phyloP scores from a whole-genome alignment of 306 rosid genomes.

The Prinsepia uniflora region DNA sequence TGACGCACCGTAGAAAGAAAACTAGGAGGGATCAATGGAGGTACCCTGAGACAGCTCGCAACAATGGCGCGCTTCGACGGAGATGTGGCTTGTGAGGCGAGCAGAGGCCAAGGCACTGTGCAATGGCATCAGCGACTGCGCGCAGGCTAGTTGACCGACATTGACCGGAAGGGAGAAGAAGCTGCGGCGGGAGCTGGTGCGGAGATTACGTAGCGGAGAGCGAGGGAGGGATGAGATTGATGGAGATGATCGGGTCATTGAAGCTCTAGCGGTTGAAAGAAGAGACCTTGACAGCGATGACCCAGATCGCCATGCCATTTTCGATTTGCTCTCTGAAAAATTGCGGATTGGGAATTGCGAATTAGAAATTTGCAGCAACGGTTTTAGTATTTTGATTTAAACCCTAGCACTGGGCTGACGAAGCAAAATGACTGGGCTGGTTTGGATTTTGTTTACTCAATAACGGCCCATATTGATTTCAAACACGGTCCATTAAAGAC shows the following conservation, averaged over 20 bases:
- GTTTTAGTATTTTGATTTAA: not conserved
- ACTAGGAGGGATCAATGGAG: slow-evolving; percentile 21
- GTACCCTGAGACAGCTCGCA: slow-evolving; percentile 68
- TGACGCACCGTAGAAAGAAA: slow-evolving; percentile 8
- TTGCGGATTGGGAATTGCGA: not conserved
- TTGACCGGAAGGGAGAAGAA: slow-evolving; percentile 16
- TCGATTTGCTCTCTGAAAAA: not conserved
- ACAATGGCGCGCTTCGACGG: slow-evolving; percentile 44
- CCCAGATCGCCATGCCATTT: slow-evolving; percentile 54
- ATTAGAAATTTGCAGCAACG: not conserved
- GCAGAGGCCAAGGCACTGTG: slow-evolving; percentile 45
- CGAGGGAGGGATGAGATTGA: slow-evolving; percentile 26
- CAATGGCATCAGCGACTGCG: slow-evolving; percentile 52
- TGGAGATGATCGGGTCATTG: slow-evolving; percentile 30
- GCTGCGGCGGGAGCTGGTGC: slow-evolving; percentile 39
- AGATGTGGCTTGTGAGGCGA: slow-evolving; percentile 43
- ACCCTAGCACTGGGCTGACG: not conserved
- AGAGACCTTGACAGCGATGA: slow-evolving; percentile 53
- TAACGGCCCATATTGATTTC: too few species aligned
- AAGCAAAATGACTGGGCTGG: not conserved
- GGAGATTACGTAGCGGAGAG: slow-evolving; percentile 30
- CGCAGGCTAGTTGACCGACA: slow-evolving; percentile 39
- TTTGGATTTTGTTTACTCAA: too few species aligned
- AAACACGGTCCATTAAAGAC: too few species aligned
- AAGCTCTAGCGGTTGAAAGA: slow-evolving; percentile 41